A percentile compares a stretch with the other conserved stretches of the same genome.
These are phyloP conservation scores for Salisapilia sapeloensis DNA, from an alignment of 352 stramenopile genomes.

Conservation along the genomic window DNA sequence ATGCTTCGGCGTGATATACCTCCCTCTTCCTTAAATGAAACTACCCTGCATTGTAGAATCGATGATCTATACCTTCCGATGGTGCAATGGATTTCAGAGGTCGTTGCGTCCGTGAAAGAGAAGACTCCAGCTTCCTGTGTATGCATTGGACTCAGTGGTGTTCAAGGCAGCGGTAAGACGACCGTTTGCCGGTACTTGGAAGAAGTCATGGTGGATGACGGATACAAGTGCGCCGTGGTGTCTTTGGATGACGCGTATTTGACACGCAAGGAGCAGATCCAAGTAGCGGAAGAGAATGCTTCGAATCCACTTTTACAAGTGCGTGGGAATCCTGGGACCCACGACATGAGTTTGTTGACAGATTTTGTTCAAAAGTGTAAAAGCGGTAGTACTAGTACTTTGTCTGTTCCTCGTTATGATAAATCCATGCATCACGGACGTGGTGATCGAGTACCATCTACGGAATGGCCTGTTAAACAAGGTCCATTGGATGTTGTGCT, in stretches of 20 bases:
- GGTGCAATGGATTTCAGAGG: slow-evolving; percentile 45
- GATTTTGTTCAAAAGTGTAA: slow-evolving; percentile 43
- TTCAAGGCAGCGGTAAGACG: slow-evolving; percentile 75
- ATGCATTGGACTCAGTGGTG: slow-evolving; percentile 64
- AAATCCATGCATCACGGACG: slow-evolving; percentile 59
- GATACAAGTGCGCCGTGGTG: slow-evolving; percentile 49
- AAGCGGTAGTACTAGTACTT: slow-evolving; percentile 15
- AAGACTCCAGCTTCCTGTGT: slow-evolving; percentile 14
- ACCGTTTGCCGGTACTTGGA: slow-evolving; percentile 59
- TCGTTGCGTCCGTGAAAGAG: slow-evolving; percentile 16
- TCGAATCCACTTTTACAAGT: slow-evolving; percentile 69
- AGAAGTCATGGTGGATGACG: slow-evolving; percentile 24
- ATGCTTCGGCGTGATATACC: too few relatives aligned
- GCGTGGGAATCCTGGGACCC: slow-evolving; percentile 62
- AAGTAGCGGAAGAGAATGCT: slow-evolving; percentile 30
- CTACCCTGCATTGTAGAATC: slow-evolving; percentile 24
- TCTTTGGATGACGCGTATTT: slow-evolving; percentile 79
- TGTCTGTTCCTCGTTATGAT: slow-evolving; percentile 53
- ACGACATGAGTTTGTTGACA: slow-evolving; percentile 53
- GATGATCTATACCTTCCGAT: slow-evolving; percentile 66
- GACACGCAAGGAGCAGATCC: slow-evolving; percentile 39
- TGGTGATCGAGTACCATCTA: slow-evolving; percentile 40
- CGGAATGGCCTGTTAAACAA: slow-evolving; percentile 37
- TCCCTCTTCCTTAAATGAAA: too few relatives aligned
- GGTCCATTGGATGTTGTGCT: slow-evolving; percentile 63